A percentile compares a stretch with the other conserved stretches of the same genome.
Conservation (phyloP, 331 rosid species). For the Malus hybrid region DNA sequence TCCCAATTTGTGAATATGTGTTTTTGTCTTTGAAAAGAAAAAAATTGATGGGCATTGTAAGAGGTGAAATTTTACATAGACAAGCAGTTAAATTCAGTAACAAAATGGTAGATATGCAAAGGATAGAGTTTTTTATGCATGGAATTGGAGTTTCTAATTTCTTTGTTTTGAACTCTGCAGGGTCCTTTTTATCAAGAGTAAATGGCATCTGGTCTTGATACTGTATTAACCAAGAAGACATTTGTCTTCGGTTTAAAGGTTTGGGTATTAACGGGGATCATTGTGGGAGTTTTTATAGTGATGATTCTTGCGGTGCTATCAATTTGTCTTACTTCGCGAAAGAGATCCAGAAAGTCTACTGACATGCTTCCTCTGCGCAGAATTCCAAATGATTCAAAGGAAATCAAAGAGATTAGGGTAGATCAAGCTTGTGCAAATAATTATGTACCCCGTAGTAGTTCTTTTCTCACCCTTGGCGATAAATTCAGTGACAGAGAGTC, state of each 20-base stretch:
- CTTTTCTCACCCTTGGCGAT: conserved; percentile 42
- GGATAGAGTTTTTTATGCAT: conserved; percentile 2
- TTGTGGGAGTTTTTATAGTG: conserved; percentile 61
- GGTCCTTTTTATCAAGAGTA: conserved; percentile 14
- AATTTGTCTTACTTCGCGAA: conserved; percentile 65
- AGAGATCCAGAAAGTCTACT: conserved; percentile 58
- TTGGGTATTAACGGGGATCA: conserved; percentile 73
- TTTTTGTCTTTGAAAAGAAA: not conserved
- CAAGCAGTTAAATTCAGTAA: not conserved
- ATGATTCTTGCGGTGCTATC: conserved; percentile 64
- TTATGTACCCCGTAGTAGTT: conserved; percentile 21
- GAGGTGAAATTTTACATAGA: not conserved
- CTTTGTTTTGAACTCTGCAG: conserved; percentile 27
- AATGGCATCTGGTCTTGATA: conserved; percentile 69
- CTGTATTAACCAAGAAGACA: conserved; percentile 62
- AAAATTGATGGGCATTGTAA: not conserved
- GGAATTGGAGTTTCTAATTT: conserved; percentile 9
- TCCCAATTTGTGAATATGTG: not conserved
- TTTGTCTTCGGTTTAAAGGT: conserved; percentile 65
- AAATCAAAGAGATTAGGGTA: conserved; percentile 76
- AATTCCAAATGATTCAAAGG: conserved; percentile 56
- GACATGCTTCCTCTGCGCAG: conserved; percentile 54
- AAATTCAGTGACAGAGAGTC: conserved; percentile 55
- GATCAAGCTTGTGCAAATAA: conserved; percentile 70
- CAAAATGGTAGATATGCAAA: not conserved